Conservation (phyloP, 495 filamentous ascomycete genomes). For the Talaromyces stipitatus region DNA sequence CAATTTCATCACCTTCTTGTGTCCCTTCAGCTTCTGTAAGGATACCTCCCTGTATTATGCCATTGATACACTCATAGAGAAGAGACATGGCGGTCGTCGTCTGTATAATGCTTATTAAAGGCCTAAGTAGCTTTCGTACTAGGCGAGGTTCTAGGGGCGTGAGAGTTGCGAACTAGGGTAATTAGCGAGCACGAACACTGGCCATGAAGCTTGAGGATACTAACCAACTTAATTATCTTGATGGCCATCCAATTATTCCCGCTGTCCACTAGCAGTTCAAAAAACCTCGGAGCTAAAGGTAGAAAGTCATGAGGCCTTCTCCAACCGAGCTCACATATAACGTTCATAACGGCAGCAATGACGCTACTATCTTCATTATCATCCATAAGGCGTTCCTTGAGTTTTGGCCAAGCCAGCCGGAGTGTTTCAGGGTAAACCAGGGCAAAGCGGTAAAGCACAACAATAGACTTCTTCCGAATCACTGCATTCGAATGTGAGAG, state of each 20-base stretch:
- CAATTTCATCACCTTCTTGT: conserved; percentile 82
- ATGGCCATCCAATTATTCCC: conserved; percentile 99
- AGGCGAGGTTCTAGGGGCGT: conserved; percentile 89
- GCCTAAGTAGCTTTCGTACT: conserved; percentile 88
- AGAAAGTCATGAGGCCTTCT: conserved; percentile 89
- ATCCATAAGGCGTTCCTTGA: conserved; percentile 90
- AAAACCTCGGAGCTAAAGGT: conserved; percentile 82
- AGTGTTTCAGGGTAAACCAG: conserved; percentile 92
- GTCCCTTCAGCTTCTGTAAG: conserved; percentile 69
- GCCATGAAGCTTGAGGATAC: conserved; percentile 17
- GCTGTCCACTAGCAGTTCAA: conserved; percentile 84
- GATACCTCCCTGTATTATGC: conserved; percentile 93
- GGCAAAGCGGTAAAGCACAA: conserved; percentile 85
- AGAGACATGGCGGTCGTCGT: conserved; percentile 95
- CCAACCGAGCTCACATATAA: conserved; percentile 94
- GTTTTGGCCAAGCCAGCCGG: conserved; percentile 88
- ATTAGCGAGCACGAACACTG: conserved; percentile 9
- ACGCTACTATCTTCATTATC: conserved; percentile 85
- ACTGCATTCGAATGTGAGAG: conserved; percentile 74
- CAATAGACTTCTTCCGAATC: conserved; percentile 90
- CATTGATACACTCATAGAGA: conserved; percentile 96
- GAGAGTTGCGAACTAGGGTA: conserved; percentile 76
- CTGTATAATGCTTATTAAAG: conserved; percentile 83
- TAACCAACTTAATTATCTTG: conserved; percentile 92
- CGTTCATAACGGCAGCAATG: conserved; percentile 90